phyloP scores from a whole-genome alignment of 2,329 filamentous ascomycete genomes.

The Alternaria triticimaculans region DNA sequence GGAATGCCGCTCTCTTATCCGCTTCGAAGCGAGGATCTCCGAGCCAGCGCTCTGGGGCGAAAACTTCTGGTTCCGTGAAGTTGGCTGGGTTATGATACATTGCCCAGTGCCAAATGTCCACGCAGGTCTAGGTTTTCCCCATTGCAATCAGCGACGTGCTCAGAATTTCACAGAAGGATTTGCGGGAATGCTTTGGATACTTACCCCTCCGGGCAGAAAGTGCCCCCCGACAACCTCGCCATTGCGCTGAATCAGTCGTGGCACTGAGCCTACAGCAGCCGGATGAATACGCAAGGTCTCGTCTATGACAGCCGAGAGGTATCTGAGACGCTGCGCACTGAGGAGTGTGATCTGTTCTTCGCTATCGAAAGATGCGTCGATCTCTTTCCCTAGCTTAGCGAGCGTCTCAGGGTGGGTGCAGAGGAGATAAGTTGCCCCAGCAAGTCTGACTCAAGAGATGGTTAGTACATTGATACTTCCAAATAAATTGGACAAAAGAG shows the following conservation, averaged over 20 bases:
- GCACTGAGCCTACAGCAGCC: constrained; percentile 11
- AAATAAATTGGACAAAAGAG: not conserved
- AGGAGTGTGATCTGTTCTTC: constrained; percentile 38
- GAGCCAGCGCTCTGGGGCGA: not conserved
- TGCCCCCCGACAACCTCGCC: constrained; percentile 3
- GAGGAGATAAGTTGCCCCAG: constrained; percentile 17
- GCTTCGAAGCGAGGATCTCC: not conserved
- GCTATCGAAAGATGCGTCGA: constrained; percentile 21
- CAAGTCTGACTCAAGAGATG: constrained; percentile 1
- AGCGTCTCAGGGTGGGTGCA: constrained; percentile 24
- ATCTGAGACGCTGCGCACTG: constrained; percentile 22
- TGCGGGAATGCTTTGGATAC: not conserved
- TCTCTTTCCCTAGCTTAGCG: constrained; percentile 20
- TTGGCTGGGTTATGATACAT: constrained; percentile 10
- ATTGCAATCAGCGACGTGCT: not conserved
- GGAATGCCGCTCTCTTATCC: not conserved
- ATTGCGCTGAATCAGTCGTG: constrained; percentile 4
- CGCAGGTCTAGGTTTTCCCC: not conserved
- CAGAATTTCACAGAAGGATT: not conserved
- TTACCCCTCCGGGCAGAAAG: constrained; percentile 1
- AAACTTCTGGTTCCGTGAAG: constrained; percentile 1
- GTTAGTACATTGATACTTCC: not conserved
- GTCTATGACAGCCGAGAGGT: constrained; percentile 26
- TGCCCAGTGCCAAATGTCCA: constrained; percentile 8
- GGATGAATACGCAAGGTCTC: constrained; percentile 44